Evolutionary conservation across 2,329 filamentous ascomycete genomes (phyloP).

Genomic region (Raffaelea ambrosiae): DNA sequence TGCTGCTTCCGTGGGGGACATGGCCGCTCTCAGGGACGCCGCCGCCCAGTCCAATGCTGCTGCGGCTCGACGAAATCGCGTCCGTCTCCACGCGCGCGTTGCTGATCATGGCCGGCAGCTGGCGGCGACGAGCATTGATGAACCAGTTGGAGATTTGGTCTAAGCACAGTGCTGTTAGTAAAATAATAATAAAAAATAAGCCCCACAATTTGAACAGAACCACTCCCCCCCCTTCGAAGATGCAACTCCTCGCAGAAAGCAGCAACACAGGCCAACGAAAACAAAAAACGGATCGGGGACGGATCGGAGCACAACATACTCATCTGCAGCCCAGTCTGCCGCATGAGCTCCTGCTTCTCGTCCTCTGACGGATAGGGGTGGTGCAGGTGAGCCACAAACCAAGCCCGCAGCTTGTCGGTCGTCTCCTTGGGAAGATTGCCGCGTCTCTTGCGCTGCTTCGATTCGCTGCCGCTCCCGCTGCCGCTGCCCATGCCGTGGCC

Average conservation of each 20-base stretch:
- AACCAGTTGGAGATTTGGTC: conserved; percentile 75
- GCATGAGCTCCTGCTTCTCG: conserved; percentile 75
- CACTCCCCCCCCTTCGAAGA: no score
- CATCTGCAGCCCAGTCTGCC: conserved; percentile 67
- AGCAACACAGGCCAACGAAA: background rate
- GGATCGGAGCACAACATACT: no score
- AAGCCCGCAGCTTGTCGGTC: conserved; percentile 69
- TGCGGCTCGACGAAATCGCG: conserved; percentile 30
- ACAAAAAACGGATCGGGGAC: background rate
- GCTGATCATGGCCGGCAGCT: conserved; percentile 52
- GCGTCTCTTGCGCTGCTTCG: conserved; percentile 54
- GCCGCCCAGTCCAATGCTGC: conserved; percentile 15
- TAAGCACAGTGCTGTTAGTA: conserved; percentile 19
- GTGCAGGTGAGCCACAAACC: conserved; percentile 69
- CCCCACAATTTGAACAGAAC: no score
- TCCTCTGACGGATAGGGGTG: conserved; percentile 86
- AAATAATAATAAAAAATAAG: no score
- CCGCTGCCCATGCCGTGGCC: conserved; percentile 27
- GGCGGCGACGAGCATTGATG: conserved; percentile 65
- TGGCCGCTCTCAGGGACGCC: background rate
- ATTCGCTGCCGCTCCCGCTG: conserved; percentile 30
- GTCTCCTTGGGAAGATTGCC: conserved; percentile 89
- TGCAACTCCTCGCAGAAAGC: no score
- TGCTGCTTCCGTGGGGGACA: background rate
- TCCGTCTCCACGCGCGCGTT: conserved; percentile 44